Conservation (phyloP, 805 yeast genomes). For the Maudiozyma serrabonitensis region DNA sequence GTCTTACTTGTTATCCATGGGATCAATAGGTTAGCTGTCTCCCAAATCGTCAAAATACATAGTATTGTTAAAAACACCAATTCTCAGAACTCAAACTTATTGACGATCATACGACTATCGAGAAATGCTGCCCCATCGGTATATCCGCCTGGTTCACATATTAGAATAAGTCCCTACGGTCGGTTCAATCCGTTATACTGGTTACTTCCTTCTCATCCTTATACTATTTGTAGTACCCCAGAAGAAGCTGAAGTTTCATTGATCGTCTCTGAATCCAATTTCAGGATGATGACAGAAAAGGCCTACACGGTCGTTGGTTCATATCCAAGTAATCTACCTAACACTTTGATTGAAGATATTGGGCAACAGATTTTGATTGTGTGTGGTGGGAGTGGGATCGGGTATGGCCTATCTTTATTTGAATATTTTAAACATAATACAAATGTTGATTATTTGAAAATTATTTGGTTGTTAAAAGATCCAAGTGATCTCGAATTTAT, state of each 20-base stretch:
- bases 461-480: conserved; percentile 48
- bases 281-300: conserved; percentile 26
- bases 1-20: conserved; percentile 10
- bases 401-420: conserved; percentile 48
- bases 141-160: conserved; percentile 29
- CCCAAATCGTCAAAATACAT: conserved; percentile 2
- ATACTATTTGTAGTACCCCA: conserved; percentile 43
- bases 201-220: conserved; percentile 59
- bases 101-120: conserved; percentile 5
- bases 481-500: conserved; percentile 11
- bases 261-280: conserved; percentile 35
- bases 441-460: conserved; percentile 24
- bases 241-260: conserved; percentile 34
- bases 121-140: conserved; percentile 4
- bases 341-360: conserved; percentile 33
- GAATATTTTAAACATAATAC: conserved; percentile 22
- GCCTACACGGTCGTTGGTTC: conserved; percentile 34
- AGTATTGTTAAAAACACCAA: neutral
- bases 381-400: conserved; percentile 69
- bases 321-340: conserved; percentile 34
- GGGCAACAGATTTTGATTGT: conserved; percentile 44
- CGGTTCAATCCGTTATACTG: conserved; percentile 33
- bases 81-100: neutral
- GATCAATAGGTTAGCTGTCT: neutral
- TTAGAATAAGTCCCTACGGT: conserved; percentile 37